A percentile compares a stretch with the other conserved stretches of the same genome.
phyloP scores from a whole-genome alignment of 306 rosid species.

The Sindora glabra region DNA sequence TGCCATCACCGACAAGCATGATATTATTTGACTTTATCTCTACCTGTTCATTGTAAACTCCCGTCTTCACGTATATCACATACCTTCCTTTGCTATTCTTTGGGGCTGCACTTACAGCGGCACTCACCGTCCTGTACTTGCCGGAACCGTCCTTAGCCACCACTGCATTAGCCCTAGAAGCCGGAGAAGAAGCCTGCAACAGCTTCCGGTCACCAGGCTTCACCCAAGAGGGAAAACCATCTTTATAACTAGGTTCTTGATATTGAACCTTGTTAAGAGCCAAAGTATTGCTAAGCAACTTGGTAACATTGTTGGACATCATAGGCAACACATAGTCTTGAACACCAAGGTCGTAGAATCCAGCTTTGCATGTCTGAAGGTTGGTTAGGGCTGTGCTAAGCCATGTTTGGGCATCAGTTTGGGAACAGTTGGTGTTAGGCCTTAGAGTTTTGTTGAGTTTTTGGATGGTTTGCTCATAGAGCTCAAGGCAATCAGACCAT shows the following conservation, averaged over 20 bases:
- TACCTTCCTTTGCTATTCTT: slow-evolving; percentile 47
- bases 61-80: slow-evolving; percentile 70
- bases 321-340: slow-evolving; percentile 25
- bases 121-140: slow-evolving; percentile 38
- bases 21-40: slow-evolving; percentile 41
- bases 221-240: slow-evolving; percentile 70
- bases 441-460: slow-evolving; percentile 40
- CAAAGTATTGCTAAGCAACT: slow-evolving; percentile 51
- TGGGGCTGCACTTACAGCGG: slow-evolving; percentile 45
- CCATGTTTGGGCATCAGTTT: slow-evolving; percentile 56
- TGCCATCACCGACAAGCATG: slow-evolving; percentile 84
- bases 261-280: slow-evolving; percentile 39
- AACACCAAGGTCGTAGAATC: slow-evolving; percentile 54
- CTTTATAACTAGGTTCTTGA: slow-evolving; percentile 4
- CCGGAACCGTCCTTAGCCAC: slow-evolving; percentile 86
- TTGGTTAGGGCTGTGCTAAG: slow-evolving; percentile 72
- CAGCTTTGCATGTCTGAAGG: slow-evolving; percentile 59
- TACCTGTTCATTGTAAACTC: slow-evolving; percentile 63
- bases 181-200: slow-evolving; percentile 47
- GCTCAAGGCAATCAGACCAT: slow-evolving; percentile 64
- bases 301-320: slow-evolving; percentile 50
- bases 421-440: slow-evolving; percentile 23
- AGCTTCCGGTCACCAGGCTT: slow-evolving; percentile 60
- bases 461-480: slow-evolving; percentile 38
- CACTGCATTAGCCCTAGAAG: slow-evolving; percentile 43